Evolutionary conservation across 495 filamentous ascomycete genomes (phyloP).

Genomic region (Podospora pseudocomata): DNA sequence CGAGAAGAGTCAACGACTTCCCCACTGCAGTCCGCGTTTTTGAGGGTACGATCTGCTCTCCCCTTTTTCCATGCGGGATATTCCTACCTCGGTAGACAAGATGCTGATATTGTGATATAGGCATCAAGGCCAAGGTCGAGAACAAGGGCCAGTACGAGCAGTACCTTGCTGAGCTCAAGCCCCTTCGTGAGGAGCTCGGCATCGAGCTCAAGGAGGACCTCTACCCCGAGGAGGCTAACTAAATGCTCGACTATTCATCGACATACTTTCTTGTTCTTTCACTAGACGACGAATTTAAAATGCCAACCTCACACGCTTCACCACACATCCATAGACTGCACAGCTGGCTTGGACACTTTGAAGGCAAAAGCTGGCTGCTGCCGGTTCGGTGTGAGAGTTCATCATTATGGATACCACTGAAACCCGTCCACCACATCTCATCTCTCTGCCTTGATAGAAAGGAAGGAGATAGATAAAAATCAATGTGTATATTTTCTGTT

Average conservation of each 20-base stretch:
- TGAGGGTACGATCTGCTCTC: slow-evolving; percentile 62
- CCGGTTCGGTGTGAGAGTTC: not conserved
- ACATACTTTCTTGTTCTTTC: not conserved
- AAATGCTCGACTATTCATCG: not conserved
- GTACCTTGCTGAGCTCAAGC: slow-evolving; percentile 91
- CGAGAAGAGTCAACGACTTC: slow-evolving; percentile 95
- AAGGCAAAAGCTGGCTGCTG: not conserved
- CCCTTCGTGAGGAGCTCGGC: slow-evolving; percentile 88
- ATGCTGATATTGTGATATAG: slow-evolving; percentile 41
- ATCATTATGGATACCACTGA: not conserved
- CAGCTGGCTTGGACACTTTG: not conserved
- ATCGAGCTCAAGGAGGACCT: slow-evolving; percentile 89
- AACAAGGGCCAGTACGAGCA: slow-evolving; percentile 96
- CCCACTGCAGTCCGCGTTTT: slow-evolving; percentile 97
- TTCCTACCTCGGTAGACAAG: slow-evolving; percentile 5
- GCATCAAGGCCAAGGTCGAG: slow-evolving; percentile 99
- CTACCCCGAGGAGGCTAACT: slow-evolving; percentile 65
- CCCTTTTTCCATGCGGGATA: slow-evolving; percentile 11
- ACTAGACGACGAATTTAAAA: not conserved
- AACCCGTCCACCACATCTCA: not conserved
- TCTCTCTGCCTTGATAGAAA: not conserved
- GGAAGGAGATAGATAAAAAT: not conserved
- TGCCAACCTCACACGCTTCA: not conserved
- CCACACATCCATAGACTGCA: not conserved
- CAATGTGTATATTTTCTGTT: not conserved